These are phyloP conservation scores for Auricularia sp. DNA, from an alignment of 768 basidiomycete species.

Conservation along the genomic window DNA sequence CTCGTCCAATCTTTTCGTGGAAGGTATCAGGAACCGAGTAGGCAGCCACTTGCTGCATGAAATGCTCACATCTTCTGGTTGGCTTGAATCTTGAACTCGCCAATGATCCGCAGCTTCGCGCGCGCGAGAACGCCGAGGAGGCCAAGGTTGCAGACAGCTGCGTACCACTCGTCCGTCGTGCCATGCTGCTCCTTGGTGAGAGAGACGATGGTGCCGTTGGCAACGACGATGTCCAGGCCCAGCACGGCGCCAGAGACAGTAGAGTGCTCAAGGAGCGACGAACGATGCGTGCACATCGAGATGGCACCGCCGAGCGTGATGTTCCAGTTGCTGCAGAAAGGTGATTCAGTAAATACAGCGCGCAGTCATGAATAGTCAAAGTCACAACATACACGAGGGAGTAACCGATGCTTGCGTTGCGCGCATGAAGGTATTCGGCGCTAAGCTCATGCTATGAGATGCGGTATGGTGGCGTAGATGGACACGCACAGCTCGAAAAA, in stretches of 20 bases:
- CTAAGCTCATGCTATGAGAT: not conserved
- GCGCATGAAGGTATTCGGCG: constrained; percentile 6
- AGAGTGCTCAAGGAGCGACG: constrained; percentile 1
- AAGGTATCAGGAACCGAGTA: not conserved
- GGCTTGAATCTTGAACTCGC: not conserved
- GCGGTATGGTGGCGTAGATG: not conserved
- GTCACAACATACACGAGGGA: constrained; percentile 2
- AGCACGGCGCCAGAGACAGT: not conserved
- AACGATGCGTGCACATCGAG: not conserved
- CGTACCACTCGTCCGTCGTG: constrained; percentile 1
- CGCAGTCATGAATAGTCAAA: not conserved
- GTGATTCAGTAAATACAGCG: not conserved
- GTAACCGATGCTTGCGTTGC: constrained; percentile 7
- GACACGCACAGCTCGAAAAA: constrained; percentile 6
- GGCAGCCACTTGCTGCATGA: not conserved
- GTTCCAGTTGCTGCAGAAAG: not conserved
- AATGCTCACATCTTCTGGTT: not conserved
- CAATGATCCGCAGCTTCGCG: not conserved
- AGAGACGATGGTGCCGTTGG: constrained; percentile 1
- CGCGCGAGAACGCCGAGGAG: not conserved
- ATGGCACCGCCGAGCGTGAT: constrained; percentile 1
- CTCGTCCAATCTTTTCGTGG: not conserved
- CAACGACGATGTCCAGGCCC: constrained; percentile 1
- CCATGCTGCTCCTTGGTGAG: not conserved
- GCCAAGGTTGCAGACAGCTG: not conserved